These are phyloP conservation scores for Hypoxylon crocopeplum DNA, from an alignment of 495 filamentous ascomycete species.

Conservation along the genomic window DNA sequence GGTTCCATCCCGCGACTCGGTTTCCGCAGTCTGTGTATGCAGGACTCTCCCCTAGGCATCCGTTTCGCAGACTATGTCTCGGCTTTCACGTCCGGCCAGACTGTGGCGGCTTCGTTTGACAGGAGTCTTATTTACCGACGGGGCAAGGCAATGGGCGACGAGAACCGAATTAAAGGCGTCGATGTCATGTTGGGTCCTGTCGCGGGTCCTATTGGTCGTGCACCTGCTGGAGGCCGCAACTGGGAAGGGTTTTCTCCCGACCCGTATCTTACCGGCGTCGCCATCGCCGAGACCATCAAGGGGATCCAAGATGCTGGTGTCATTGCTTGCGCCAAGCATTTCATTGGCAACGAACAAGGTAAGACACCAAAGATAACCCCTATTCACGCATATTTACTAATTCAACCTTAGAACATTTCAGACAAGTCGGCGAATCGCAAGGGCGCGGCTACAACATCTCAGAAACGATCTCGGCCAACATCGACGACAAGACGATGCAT, in stretches of 20 bases:
- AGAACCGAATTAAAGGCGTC: slow-evolving; percentile 82
- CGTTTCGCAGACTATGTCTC: slow-evolving; percentile 78
- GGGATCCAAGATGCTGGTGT: slow-evolving; percentile 85
- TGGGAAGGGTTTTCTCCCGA: slow-evolving; percentile 86
- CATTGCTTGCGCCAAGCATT: slow-evolving; percentile 85
- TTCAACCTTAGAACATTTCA: slow-evolving; percentile 71
- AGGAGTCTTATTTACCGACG: slow-evolving; percentile 73
- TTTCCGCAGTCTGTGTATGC: slow-evolving; percentile 81
- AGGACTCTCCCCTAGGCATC: slow-evolving; percentile 88
- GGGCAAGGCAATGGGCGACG: slow-evolving; percentile 79
- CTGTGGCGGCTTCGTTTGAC: slow-evolving; percentile 80
- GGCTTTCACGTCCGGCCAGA: slow-evolving; percentile 82
- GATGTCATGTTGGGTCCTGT: slow-evolving; percentile 90
- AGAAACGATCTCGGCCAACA: slow-evolving; percentile 75
- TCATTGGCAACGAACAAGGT: slow-evolving; percentile 71
- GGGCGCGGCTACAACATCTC: slow-evolving; percentile 69
- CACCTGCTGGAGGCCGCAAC: slow-evolving; percentile 82
- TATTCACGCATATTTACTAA: slow-evolving; percentile 1
- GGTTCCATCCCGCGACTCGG: slow-evolving; percentile 78
- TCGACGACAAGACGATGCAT: slow-evolving; percentile 94
- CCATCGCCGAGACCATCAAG: slow-evolving; percentile 75
- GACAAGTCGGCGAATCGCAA: slow-evolving; percentile 69
- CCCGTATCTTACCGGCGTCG: slow-evolving; percentile 76
- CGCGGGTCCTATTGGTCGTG: slow-evolving; percentile 80
- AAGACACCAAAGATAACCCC: background rate